phyloP scores from a whole-genome alignment of 2,329 filamentous ascomycete genomes.

The Xylariaceae sp. region DNA sequence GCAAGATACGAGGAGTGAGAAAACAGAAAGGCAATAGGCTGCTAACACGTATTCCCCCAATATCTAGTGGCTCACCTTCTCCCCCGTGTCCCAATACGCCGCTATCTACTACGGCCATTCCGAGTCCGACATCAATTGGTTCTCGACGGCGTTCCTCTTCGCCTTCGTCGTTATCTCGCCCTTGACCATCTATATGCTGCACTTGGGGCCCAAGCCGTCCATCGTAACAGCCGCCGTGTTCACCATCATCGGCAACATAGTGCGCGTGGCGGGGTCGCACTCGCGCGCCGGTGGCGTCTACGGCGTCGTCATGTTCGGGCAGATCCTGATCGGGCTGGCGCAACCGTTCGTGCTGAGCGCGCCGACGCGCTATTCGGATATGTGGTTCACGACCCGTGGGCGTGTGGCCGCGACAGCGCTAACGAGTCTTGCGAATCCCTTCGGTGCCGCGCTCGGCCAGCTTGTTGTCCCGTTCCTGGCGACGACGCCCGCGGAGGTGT shows the following conservation, averaged over 20 bases:
- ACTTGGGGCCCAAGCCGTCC: slow-evolving; percentile 78
- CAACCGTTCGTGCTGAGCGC: slow-evolving; percentile 92
- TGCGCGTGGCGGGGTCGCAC: slow-evolving; percentile 76
- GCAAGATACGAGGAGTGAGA: not conserved
- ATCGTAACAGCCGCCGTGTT: slow-evolving; percentile 77
- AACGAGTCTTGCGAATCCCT: slow-evolving; percentile 83
- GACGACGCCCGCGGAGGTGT: slow-evolving; percentile 66
- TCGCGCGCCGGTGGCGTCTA: slow-evolving; percentile 65
- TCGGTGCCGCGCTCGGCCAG: slow-evolving; percentile 88
- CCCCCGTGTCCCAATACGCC: slow-evolving; percentile 77
- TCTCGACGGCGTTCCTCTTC: slow-evolving; percentile 86
- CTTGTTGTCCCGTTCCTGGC: slow-evolving; percentile 83
- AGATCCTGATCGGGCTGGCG: slow-evolving; percentile 85
- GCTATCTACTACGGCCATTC: slow-evolving; percentile 77
- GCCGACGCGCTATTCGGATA: slow-evolving; percentile 87
- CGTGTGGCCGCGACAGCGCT: slow-evolving; percentile 87
- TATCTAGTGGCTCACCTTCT: slow-evolving; percentile 90
- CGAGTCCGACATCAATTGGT: slow-evolving; percentile 86
- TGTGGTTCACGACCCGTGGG: slow-evolving; percentile 89
- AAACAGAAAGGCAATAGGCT: not conserved
- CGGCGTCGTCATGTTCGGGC: slow-evolving; percentile 84
- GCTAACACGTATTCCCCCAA: slow-evolving; percentile 6
- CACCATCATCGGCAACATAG: slow-evolving; percentile 85
- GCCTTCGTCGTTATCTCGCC: slow-evolving; percentile 78
- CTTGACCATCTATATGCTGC: slow-evolving; percentile 75